These are phyloP conservation scores for Suillus subaureus DNA, from an alignment of 768 basidiomycete genomes.

Conservation along the genomic window DNA sequence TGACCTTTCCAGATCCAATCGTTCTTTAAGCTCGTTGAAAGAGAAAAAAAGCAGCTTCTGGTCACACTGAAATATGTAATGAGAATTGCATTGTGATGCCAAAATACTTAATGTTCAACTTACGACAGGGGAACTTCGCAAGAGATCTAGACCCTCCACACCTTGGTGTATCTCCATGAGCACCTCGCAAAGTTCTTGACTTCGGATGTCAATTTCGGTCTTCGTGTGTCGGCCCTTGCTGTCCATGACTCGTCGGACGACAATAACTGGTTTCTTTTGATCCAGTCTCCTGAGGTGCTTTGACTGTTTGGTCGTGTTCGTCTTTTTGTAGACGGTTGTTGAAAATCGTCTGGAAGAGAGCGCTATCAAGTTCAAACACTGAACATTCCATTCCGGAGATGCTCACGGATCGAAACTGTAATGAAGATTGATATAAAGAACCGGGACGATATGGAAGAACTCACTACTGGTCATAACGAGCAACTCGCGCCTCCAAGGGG, in stretches of 20 bases:
- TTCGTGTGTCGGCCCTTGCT: not conserved
- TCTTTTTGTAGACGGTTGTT: not conserved
- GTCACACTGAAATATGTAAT: not conserved
- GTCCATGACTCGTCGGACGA: not conserved
- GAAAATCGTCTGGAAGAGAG: not conserved
- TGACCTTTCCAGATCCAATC: not conserved
- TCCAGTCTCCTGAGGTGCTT: not conserved
- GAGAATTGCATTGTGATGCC: not conserved
- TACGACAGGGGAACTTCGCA: not conserved
- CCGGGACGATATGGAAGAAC: not conserved
- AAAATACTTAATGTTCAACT: not conserved
- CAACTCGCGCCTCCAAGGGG: not conserved
- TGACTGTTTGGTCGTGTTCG: not conserved
- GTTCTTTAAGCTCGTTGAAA: constrained; percentile 1
- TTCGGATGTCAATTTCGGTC: not conserved
- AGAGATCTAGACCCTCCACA: not conserved
- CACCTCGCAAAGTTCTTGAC: not conserved
- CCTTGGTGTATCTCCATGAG: not conserved
- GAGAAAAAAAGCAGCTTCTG: not conserved
- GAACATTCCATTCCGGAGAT: not conserved
- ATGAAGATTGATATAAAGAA: not conserved
- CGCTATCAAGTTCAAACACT: not conserved
- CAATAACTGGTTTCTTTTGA: not conserved
- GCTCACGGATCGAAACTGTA: not conserved
- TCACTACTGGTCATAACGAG: not conserved